A percentile compares a stretch with the other conserved stretches of the same genome.
Conservation (phyloP, 768 basidiomycete species). For the Sarcodon sp. region DNA sequence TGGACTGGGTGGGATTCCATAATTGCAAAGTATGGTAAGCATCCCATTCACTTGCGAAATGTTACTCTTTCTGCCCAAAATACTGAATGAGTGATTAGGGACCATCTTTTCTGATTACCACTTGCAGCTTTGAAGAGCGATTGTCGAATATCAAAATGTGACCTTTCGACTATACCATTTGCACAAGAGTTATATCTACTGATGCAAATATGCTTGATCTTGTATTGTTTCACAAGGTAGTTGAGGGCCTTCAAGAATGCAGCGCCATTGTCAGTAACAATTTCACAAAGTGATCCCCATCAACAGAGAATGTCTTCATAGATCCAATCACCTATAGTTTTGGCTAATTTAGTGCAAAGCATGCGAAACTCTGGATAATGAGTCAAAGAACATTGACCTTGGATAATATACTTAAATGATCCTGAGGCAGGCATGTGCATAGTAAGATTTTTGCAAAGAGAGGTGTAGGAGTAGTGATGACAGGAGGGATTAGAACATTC, state of each 20-base stretch:
- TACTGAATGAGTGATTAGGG: constrained; percentile 7
- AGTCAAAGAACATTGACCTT: constrained; percentile 20
- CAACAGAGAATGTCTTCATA: constrained; percentile 21
- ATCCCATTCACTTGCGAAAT: constrained; percentile 13
- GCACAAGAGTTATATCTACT: constrained; percentile 28
- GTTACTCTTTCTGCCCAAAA: constrained; percentile 27
- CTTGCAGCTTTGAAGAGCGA: constrained; percentile 18
- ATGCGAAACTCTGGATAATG: constrained; percentile 18
- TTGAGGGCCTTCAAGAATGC: constrained; percentile 13
- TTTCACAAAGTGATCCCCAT: constrained; percentile 23
- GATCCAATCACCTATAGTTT: constrained; percentile 17
- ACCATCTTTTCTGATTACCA: neutral
- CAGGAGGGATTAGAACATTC: constrained; percentile 12
- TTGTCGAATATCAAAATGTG: constrained; percentile 18
- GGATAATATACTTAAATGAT: constrained; percentile 22
- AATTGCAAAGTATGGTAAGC: constrained; percentile 14
- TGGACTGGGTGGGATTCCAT: constrained; percentile 10
- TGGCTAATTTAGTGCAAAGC: constrained; percentile 16
- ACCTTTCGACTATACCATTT: constrained; percentile 24
- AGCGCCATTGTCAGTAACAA: constrained; percentile 29
- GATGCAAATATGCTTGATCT: constrained; percentile 24
- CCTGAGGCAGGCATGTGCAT: constrained; percentile 25
- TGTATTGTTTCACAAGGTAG: constrained; percentile 12
- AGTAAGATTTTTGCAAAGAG: constrained; percentile 23
- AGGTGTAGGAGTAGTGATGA: constrained; percentile 6